phyloP scores from a whole-genome alignment of 2,329 filamentous ascomycete genomes.

The Metarhizium robertsii region DNA sequence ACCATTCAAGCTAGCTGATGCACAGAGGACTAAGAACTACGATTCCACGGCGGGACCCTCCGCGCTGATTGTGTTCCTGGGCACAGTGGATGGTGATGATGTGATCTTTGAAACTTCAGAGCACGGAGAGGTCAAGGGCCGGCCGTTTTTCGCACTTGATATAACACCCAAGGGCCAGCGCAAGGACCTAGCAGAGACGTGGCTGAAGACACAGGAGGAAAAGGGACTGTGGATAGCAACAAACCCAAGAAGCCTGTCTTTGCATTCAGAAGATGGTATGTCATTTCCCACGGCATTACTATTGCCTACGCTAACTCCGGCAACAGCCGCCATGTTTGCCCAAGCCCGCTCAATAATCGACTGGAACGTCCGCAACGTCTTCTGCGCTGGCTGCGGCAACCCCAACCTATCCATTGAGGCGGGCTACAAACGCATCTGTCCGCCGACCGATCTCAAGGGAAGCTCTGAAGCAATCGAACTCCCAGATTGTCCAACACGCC shows the following conservation, averaged over 20 bases:
- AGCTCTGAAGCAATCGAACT: constrained; percentile 16
- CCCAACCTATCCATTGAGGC: constrained; percentile 70
- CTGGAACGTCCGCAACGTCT: constrained; percentile 90
- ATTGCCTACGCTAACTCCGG: neutral
- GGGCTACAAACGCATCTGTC: constrained; percentile 73
- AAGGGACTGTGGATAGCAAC: constrained; percentile 58
- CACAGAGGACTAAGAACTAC: constrained; percentile 61
- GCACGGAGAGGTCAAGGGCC: constrained; percentile 65
- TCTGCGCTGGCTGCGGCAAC: constrained; percentile 82
- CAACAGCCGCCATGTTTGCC: constrained; percentile 74
- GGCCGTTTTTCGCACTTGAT: constrained; percentile 84
- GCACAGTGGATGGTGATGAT: constrained; percentile 57
- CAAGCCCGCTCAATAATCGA: constrained; percentile 82
- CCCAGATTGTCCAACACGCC: constrained; percentile 65
- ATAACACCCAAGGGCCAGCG: constrained; percentile 62
- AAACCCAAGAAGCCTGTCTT: constrained; percentile 52
- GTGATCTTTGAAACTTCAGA: constrained; percentile 16
- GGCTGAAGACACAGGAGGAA: constrained; percentile 30
- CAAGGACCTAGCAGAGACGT: constrained; percentile 50
- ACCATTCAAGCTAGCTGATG: constrained; percentile 63
- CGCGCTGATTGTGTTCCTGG: constrained; percentile 68
- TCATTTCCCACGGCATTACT: neutral
- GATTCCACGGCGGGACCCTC: constrained; percentile 61
- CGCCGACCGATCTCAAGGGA: constrained; percentile 53
- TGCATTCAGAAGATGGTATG: constrained; percentile 53